These are phyloP conservation scores for Wickerhamiella qilinensis DNA, from an alignment of 805 yeast species.

Conservation along the genomic window DNA sequence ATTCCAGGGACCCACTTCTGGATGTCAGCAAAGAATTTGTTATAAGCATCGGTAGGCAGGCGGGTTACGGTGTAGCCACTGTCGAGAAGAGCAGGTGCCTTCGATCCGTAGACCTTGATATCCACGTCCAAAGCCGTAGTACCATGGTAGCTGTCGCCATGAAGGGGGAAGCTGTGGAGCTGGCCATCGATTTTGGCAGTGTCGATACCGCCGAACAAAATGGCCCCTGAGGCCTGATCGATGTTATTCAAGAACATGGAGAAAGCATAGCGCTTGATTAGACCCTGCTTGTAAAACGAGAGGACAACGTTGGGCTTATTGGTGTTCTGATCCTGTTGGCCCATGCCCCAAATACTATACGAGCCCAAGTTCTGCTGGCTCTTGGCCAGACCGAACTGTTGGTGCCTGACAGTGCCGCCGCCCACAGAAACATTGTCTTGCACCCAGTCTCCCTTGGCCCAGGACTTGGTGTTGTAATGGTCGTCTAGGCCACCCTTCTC, in stretches of 20 bases:
- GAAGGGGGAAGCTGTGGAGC: slow-evolving; percentile 17
- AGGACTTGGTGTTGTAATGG: slow-evolving; percentile 5
- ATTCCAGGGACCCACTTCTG: too few species aligned
- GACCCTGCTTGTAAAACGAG: not conserved
- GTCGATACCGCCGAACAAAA: slow-evolving; percentile 27
- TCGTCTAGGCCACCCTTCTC: slow-evolving; percentile 2
- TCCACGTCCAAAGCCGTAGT: not conserved
- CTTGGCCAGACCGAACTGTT: slow-evolving; percentile 51
- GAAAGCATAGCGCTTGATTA: not conserved
- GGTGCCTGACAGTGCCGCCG: slow-evolving; percentile 30
- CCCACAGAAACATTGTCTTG: slow-evolving; percentile 41
- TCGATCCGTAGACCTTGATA: not conserved
- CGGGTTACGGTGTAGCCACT: not conserved
- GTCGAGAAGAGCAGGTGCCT: not conserved
- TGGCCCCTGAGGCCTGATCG: slow-evolving; percentile 4
- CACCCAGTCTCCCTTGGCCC: slow-evolving; percentile 40
- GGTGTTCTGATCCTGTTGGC: slow-evolving; percentile 20
- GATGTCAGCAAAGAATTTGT: too few species aligned
- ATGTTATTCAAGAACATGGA: not conserved
- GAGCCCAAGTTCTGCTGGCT: slow-evolving; percentile 33
- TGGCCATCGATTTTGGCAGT: slow-evolving; percentile 22
- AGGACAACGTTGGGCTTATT: slow-evolving; percentile 8
- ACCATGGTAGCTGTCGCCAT: not conserved
- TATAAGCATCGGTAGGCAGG: not conserved
- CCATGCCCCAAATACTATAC: slow-evolving; percentile 20